Evolutionary conservation across 768 basidiomycete genomes (phyloP).

Genomic region (Trametes sanguinea): DNA sequence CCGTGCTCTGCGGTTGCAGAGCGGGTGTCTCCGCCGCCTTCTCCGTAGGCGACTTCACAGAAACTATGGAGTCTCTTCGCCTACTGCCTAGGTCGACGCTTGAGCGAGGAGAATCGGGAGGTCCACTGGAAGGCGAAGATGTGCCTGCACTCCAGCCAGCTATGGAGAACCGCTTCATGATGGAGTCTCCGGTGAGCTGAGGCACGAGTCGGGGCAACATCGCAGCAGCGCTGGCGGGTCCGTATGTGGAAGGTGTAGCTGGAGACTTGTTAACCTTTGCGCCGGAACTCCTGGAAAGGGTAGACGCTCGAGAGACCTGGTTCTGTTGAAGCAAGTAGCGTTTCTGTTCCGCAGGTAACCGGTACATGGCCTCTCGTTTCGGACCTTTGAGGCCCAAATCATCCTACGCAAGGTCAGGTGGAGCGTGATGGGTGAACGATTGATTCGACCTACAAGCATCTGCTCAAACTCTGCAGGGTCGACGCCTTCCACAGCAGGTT

Average conservation of each 20-base stretch:
- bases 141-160: constrained; percentile 54
- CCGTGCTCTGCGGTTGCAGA: constrained; percentile 68
- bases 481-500: constrained; percentile 29
- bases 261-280: constrained; percentile 30
- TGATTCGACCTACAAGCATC: constrained; percentile 57
- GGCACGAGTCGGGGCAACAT: constrained; percentile 70
- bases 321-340: constrained; percentile 64
- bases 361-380: constrained; percentile 61
- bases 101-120: constrained; percentile 37
- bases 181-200: constrained; percentile 72
- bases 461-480: constrained; percentile 52
- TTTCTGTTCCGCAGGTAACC: constrained; percentile 63
- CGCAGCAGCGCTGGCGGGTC: constrained; percentile 57
- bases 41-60: constrained; percentile 33
- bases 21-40: constrained; percentile 27
- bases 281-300: constrained; percentile 35
- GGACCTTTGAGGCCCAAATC: constrained; percentile 74
- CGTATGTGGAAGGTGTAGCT: constrained; percentile 48
- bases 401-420: constrained; percentile 47
- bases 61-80: constrained; percentile 27
- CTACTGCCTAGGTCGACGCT: constrained; percentile 40
- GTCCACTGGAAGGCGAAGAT: constrained; percentile 39
- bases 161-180: constrained; percentile 70
- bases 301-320: constrained; percentile 40
- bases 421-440: neutral